phyloP scores from a whole-genome alignment of 2,329 filamentous ascomycete species.

The Cytospora piceae region DNA sequence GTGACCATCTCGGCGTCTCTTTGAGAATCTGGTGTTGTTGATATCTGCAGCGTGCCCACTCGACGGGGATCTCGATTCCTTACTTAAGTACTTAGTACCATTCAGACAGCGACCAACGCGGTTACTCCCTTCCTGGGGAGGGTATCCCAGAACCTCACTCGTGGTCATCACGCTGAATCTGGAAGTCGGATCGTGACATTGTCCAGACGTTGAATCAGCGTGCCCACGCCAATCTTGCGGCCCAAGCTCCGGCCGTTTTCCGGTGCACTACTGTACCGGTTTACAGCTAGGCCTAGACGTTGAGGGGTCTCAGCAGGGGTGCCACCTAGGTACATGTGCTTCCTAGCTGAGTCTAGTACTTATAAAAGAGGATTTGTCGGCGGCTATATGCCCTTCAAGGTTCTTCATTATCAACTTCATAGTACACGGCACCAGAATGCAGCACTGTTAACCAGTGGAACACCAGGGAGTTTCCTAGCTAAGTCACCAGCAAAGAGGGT shows the following conservation, averaged over 20 bases:
- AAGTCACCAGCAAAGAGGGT: conserved; percentile 19
- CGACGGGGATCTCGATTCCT: no score
- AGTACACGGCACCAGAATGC: background rate
- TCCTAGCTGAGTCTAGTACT: no score
- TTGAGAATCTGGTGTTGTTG: no score
- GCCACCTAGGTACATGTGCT: no score
- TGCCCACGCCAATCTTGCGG: background rate
- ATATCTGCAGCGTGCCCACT: no score
- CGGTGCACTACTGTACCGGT: background rate
- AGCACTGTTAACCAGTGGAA: background rate
- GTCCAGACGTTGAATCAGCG: no score
- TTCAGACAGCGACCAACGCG: background rate
- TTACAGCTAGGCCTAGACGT: no score
- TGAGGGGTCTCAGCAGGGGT: no score
- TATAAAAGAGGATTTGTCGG: conserved; percentile 8
- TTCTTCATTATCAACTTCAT: background rate
- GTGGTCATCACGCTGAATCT: background rate
- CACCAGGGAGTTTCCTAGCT: background rate
- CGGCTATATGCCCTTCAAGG: conserved; percentile 10
- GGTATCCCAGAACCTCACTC: background rate
- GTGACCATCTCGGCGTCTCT: no score
- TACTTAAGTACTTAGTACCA: no score
- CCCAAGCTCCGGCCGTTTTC: background rate
- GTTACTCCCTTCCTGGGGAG: background rate
- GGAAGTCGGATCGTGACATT: background rate